A percentile compares a stretch with the other conserved stretches of the same genome.
phyloP scores from a whole-genome alignment of 805 yeast species.

The Sungouiella blattae region DNA sequence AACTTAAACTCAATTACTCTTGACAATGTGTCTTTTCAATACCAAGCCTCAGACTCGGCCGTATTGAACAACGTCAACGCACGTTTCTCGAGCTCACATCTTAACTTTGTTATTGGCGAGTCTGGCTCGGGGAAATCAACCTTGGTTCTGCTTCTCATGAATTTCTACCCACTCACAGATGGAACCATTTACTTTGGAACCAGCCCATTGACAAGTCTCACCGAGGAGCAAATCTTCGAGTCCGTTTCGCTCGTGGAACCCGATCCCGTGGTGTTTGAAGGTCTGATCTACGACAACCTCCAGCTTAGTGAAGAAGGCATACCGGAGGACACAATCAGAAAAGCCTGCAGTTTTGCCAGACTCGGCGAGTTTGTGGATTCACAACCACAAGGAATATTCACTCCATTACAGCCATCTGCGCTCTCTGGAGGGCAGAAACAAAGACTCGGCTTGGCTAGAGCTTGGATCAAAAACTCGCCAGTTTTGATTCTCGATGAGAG shows the following conservation, averaged over 20 bases:
- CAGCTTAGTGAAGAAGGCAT: slow-evolving; percentile 12
- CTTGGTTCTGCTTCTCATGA: slow-evolving; percentile 56
- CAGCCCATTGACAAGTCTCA: slow-evolving; percentile 38
- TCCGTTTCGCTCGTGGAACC: slow-evolving; percentile 77
- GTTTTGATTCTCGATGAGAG: slow-evolving; percentile 84
- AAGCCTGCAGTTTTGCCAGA: slow-evolving; percentile 52
- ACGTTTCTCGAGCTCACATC: slow-evolving; percentile 39
- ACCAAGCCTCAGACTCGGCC: slow-evolving; percentile 52
- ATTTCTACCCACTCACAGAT: slow-evolving; percentile 46
- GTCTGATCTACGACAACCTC: slow-evolving; percentile 17
- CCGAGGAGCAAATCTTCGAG: slow-evolving; percentile 50
- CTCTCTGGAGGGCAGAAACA: slow-evolving; percentile 94
- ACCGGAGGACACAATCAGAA: slow-evolving; percentile 21
- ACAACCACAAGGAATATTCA: slow-evolving; percentile 55
- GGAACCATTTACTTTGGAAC: slow-evolving; percentile 66
- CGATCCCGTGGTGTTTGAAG: slow-evolving; percentile 52
- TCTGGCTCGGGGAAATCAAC: slow-evolving; percentile 97
- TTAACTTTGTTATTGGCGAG: slow-evolving; percentile 72
- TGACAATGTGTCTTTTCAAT: slow-evolving; percentile 54
- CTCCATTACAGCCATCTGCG: slow-evolving; percentile 41
- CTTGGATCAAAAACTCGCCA: slow-evolving; percentile 67
- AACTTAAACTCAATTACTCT: not conserved
- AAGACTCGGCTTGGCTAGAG: slow-evolving; percentile 80
- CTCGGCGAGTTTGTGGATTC: slow-evolving; percentile 46
- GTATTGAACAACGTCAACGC: slow-evolving; percentile 50